Evolutionary conservation across 495 filamentous ascomycete species (phyloP), one percentile per base, ranked within the genome.

Genomic region (Antarctomyces pellizariae): DNA sequence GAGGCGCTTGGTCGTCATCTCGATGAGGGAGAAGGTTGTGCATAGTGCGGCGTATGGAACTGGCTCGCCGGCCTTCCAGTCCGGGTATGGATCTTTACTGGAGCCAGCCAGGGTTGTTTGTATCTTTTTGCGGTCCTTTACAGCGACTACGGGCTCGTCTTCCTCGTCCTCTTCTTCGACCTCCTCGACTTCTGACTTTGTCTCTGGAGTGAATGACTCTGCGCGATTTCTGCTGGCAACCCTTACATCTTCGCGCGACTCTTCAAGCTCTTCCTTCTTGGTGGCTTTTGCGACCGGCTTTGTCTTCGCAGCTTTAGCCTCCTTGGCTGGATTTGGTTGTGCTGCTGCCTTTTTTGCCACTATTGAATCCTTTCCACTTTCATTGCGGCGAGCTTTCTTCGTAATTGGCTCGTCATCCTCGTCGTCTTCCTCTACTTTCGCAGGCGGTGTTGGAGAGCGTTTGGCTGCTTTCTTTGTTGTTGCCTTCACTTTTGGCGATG

Each of bases 41-140:
- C 86, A 93, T 13, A 97, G 60, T 18, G 89, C 86, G 15, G 83
- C 89, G 37, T 95, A 97, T 7, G 86, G 86, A 0, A 92, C 78
- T 15, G 83, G 77, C 22, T 75, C 65, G 17, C 80, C 82, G 11
- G 71, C 47, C 42, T 77, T 71, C 86, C 86, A 97, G 47, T 97
- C 84, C 3, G 82, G 80, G 50, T 83, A 95, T 23, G 76, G 75
- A 45, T 90, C 76, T 33, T 77, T 74, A 7, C 49, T 49, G 15
- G 53, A 53, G 28, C 51, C 60, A 12, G 56, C 61, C 24, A 93
- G 47, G 3, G 68, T 73, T 2, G 69, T 67, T 39, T 93, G 84
- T n/a, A 86, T 62, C 38, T 76, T 76, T 40, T 84, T 65, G 16
- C 79, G 69, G 7, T 66, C 70, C 48, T 86, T 80, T 11, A 65